Evolutionary conservation across 208 protist genomes (phyloP).

Genomic region (Herpetomonas samuelpessoai): DNA sequence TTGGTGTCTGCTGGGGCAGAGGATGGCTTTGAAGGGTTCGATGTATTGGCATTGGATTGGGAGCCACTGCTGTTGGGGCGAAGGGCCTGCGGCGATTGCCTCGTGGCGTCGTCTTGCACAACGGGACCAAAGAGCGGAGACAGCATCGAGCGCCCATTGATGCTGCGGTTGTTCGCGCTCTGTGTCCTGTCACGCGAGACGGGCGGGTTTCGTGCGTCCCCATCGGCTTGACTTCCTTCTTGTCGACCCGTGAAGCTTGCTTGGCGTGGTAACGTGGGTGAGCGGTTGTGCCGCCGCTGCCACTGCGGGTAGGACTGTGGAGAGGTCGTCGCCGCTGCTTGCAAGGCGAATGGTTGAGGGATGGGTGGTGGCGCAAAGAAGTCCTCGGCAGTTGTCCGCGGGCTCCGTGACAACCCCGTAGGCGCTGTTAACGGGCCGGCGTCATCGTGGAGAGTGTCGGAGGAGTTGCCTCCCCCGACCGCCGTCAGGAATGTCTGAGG

Average conservation of each 20-base stretch:
- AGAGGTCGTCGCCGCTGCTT: no score
- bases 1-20: no score
- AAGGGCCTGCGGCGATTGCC: background rate
- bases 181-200: background rate
- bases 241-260: no score
- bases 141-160: background rate
- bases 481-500: background rate
- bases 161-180: background rate
- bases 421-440: background rate
- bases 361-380: background rate
- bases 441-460: background rate
- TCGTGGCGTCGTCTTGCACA: background rate
- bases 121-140: background rate
- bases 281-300: background rate
- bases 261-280: background rate
- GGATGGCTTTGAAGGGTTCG: no score
- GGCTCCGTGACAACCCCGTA: background rate
- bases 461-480: background rate
- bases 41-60: no score
- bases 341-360: no score
- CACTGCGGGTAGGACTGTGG: constrained; percentile 1
- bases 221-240: no score
- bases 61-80: background rate
- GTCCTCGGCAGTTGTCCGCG: background rate
- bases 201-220: background rate